Evolutionary conservation across 352 stramenopile genomes (phyloP).

Genomic region (Thraustotheca clavata): DNA sequence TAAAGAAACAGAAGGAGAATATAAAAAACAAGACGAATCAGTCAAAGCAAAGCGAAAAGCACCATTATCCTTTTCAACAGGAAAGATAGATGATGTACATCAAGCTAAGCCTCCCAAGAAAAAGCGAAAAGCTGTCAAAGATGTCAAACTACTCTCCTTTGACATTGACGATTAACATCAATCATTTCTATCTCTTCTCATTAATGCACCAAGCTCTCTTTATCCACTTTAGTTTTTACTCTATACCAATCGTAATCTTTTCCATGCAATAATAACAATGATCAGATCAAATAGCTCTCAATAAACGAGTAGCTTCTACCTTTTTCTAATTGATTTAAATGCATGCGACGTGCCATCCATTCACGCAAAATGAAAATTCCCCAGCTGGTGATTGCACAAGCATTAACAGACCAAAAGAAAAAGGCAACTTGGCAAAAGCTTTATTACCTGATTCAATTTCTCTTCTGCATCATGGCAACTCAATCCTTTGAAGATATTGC

Average conservation of each 20-base stretch:
- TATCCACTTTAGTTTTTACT: no score
- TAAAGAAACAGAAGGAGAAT: constrained; percentile 24
- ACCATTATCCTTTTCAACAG: neutral
- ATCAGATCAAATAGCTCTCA: neutral
- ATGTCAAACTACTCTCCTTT: constrained; percentile 75
- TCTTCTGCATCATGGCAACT: neutral
- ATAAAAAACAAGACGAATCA: neutral
- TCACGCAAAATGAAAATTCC: neutral
- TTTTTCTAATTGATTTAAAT: no score
- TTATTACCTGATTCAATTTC: neutral
- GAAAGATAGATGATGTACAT: constrained; percentile 29
- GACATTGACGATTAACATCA: constrained; percentile 60
- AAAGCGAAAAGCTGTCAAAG: constrained; percentile 66
- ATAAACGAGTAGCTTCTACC: no score
- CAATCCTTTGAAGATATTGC: neutral
- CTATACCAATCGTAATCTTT: neutral
- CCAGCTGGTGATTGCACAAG: neutral
- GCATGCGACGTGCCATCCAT: neutral
- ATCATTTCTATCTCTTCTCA: neutral
- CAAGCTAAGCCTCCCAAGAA: constrained; percentile 24
- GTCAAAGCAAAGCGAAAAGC: neutral
- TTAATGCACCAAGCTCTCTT: no score
- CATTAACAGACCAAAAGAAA: constrained; percentile 8
- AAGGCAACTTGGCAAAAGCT: neutral
- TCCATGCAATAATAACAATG: neutral